These are phyloP conservation scores for Flaveria trinervia DNA, from an alignment of 129 eudicot genomes.

Conservation along the genomic window DNA sequence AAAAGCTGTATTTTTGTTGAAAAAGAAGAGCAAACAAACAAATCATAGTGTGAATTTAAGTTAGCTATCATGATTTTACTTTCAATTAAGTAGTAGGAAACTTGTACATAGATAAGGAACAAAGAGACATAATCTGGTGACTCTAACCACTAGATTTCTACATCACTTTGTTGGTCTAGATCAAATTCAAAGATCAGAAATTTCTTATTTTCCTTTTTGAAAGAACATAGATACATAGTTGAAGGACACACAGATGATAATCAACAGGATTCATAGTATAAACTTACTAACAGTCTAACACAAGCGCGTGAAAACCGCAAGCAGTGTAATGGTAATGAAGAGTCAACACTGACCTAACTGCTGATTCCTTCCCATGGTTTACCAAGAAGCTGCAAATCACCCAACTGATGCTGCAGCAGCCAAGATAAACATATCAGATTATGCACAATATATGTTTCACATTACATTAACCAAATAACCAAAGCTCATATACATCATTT, in stretches of 20 bases:
- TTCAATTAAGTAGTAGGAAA: too few relatives aligned
- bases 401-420: constrained; percentile 31
- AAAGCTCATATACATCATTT: background rate
- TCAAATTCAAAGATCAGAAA: background rate
- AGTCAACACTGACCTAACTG: constrained; percentile 27
- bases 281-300: background rate
- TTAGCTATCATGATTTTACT: too few relatives aligned
- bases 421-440: constrained; percentile 1
- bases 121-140: background rate
- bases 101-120: background rate
- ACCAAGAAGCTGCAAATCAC: constrained; percentile 33
- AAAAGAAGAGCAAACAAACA: too few relatives aligned
- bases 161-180: background rate
- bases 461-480: background rate
- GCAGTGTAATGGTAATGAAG: background rate
- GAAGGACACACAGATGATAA: background rate
- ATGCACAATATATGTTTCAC: background rate
- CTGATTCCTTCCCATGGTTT: constrained; percentile 44
- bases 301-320: background rate
- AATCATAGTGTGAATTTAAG: too few relatives aligned
- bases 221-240: background rate
- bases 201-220: background rate
- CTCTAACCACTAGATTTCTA: background rate
- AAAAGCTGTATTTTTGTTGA: too few relatives aligned
- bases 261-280: background rate